Base-by-base conservation (phyloP, 345 rosid species). In the Excoecaria agallocha region DNA sequence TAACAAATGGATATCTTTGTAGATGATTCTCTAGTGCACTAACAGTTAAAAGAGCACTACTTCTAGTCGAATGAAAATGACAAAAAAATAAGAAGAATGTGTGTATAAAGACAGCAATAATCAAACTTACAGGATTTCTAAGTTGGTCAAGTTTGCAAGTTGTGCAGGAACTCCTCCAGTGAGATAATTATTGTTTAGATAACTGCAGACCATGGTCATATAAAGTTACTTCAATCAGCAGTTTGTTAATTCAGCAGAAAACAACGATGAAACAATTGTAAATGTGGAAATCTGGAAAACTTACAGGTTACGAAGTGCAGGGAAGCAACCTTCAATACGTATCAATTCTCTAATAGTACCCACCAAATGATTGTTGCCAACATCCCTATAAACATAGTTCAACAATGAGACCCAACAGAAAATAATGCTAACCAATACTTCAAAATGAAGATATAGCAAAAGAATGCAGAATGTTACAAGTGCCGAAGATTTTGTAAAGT, bases 111-210 rank as follows among this genome's bases (percentile, higher is more conserved):
- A 49, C 2, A 37, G 41, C 2, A 64, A 62, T 62, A 9, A 55
- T 6, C 6, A 41, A 24, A 64, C 95, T 92, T 86, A 92, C 98
- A 94, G 67, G 77, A 94, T 91, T 84, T 94, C 98, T 86, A 94
- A 79, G 81, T 86, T 89, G 74, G 91, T 89, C 78, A 94, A 80
- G 81, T 92, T 94, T 54, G 98, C 88, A 25, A 94, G 91, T 77
- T 94, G 98, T 38, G 97, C 89, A 49, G 98, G 98, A 70, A 94
- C 85, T 41, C 97, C 97, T 81, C 98, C 98, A 64, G 93, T 92
- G 74, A 94, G 83, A 76, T 91, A 94, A 78, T 94, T 94, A 76
- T 92, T 91, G 74, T 92, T 91, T 84, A 94, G 78, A 74, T 92
- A 94, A 72, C 98, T 94, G 77, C 74, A 85, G 8, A 49, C 51